Evolutionary conservation across 345 rosid genomes (phyloP), one percentile per base, ranked within the genome.

Genomic region (Hibiscus tridactylites): DNA sequence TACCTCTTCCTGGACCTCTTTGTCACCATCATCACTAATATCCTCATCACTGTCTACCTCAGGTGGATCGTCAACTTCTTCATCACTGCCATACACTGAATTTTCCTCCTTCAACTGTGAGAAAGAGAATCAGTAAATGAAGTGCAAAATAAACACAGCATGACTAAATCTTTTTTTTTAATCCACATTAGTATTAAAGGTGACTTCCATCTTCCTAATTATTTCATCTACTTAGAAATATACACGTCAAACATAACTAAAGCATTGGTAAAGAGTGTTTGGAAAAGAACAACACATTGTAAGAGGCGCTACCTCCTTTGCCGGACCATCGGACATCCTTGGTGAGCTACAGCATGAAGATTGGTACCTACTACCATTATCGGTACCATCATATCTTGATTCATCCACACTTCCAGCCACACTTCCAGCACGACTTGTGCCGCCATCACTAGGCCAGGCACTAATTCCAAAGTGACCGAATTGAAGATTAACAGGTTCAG

Each of bases 311-410:
- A 92, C 99, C 98, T 96, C 99, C 80, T 96, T 96, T 39, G 96
- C 71, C 53, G 76, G 92, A 73, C 97, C 93, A 75, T 96, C 98
- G 21, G 94, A 84, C 67, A 81, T 79, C 82, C 96, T 85, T 4
- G 99, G 99, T 0, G 99, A 96, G 84, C 99, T 96, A 77, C 99
- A 96, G 78, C 94, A 91, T 71, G 99, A 96, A 72, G 98, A 92
- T 73, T 80, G 84, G 72, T 90, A 83, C 81, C 83, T 84, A 76
- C 99, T 96, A 17, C 90, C 94, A 16, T 79, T 85, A 65, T 96
- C 99, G 71, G 86, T 91, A 71, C 87, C 57, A 54, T 92, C 98
- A 65, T 81, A 92, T 80, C 88, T 89, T 0, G 83, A 85, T 67
- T 88, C 99, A 59, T 95, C 99, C n/a, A 91, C 74, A 82, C 99